These are phyloP conservation scores for Zygosaccharomyces rouxii DNA, from an alignment of 805 yeast genomes.

Conservation along the genomic window DNA sequence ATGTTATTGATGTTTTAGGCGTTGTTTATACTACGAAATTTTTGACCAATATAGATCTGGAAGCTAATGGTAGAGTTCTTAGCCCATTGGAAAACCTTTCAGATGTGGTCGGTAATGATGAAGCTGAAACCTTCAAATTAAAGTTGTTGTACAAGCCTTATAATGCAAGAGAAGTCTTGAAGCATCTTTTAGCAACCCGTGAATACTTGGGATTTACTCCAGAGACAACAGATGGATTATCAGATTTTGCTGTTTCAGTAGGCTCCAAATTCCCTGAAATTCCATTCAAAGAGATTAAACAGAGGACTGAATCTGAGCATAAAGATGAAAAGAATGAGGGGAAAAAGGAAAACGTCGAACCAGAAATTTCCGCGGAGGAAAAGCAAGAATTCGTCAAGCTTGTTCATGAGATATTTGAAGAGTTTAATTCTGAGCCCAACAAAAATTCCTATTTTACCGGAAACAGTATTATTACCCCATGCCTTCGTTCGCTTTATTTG, in stretches of 20 bases:
- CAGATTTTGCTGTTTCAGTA: conserved; percentile 33
- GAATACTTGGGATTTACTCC: conserved; percentile 33
- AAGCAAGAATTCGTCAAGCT: conserved; percentile 22
- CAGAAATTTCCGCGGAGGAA: conserved; percentile 31
- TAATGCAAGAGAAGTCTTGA: conserved; percentile 29
- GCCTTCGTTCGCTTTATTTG: conserved; percentile 56
- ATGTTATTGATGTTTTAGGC: conserved; percentile 26
- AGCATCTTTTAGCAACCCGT: conserved; percentile 31
- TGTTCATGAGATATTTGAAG: conserved; percentile 25
- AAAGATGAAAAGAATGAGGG: conserved; percentile 12
- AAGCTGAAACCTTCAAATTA: conserved; percentile 18
- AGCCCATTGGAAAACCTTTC: conserved; percentile 19
- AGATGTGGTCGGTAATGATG: conserved; percentile 17
- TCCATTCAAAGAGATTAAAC: conserved; percentile 23
- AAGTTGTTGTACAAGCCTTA: conserved; percentile 25
- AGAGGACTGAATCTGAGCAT: conserved; percentile 11
- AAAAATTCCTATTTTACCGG: conserved; percentile 20
- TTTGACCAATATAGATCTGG: conserved; percentile 29
- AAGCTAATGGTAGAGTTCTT: conserved; percentile 16
- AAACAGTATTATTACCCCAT: conserved; percentile 31
- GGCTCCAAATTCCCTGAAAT: conserved; percentile 30
- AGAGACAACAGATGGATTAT: conserved; percentile 31
- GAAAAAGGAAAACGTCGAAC: conserved; percentile 20
- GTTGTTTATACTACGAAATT: conserved; percentile 28
- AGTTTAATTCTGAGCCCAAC: conserved; percentile 16